Conservation (phyloP, 352 stramenopile genomes). For the Blastocystis sp. region DNA sequence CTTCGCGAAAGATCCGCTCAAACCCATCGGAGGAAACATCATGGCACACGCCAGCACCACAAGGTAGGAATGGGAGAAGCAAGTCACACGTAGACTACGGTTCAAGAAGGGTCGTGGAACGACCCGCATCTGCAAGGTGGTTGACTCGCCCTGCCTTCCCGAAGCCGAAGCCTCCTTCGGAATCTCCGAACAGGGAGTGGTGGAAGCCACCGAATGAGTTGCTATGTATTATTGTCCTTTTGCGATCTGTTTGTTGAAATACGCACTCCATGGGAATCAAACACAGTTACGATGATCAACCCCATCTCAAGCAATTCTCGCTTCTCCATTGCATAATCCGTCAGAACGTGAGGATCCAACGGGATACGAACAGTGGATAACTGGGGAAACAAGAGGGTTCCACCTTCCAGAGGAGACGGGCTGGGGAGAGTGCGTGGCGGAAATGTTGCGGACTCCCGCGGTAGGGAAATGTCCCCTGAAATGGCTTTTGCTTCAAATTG, state of each 20-base stretch:
- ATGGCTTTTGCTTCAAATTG: not conserved
- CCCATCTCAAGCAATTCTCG: too few species aligned
- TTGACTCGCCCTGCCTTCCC: conserved; percentile 85
- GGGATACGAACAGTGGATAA: not conserved
- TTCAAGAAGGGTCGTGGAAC: conserved; percentile 90
- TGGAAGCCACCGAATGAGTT: conserved; percentile 65
- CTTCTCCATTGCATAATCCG: too few species aligned
- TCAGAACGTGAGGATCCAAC: too few species aligned
- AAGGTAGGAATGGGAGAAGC: too few species aligned
- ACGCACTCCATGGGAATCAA: not conserved
- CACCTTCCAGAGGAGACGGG: not conserved
- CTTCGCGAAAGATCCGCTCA: conserved; percentile 76
- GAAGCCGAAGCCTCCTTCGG: conserved; percentile 82
- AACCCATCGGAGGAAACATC: conserved; percentile 83
- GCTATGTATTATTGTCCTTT: not conserved
- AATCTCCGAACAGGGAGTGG: conserved; percentile 77
- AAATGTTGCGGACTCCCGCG: not conserved
- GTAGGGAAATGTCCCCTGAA: not conserved
- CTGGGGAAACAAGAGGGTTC: not conserved
- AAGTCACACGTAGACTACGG: too few species aligned
- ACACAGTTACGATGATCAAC: too few species aligned
- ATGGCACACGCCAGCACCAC: conserved; percentile 82
- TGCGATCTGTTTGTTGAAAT: not conserved
- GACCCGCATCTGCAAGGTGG: conserved; percentile 90
- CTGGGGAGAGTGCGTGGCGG: not conserved